Evolutionary conservation across 805 yeast genomes (phyloP).

Genomic region (Clavispora fructus): DNA sequence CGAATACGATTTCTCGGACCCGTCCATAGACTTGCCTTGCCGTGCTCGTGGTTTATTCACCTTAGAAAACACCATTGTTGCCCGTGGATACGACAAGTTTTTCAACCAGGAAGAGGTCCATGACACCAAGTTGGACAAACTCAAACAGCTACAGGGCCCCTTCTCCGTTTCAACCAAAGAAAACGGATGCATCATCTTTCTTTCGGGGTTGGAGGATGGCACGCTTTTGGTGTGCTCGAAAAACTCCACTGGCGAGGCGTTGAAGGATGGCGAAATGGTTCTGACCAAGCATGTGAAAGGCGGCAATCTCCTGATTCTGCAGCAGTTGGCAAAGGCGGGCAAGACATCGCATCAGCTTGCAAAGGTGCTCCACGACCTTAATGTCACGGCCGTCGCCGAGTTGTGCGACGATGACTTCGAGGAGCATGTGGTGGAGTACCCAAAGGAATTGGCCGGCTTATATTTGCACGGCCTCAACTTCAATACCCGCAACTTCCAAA

Average conservation of each 20-base stretch:
- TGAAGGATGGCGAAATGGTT: constrained; percentile 36
- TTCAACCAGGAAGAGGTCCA: constrained; percentile 71
- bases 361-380: constrained; percentile 38
- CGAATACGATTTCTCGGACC: constrained; percentile 79
- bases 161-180: constrained; percentile 79
- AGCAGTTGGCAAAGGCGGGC: constrained; percentile 44
- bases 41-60: constrained; percentile 83
- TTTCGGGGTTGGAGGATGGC: constrained; percentile 74
- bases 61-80: constrained; percentile 46
- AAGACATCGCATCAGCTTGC: constrained; percentile 51
- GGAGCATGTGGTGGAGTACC: constrained; percentile 83
- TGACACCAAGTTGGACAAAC: constrained; percentile 41
- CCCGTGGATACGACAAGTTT: constrained; percentile 92
- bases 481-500: constrained; percentile 58
- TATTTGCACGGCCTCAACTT: constrained; percentile 85
- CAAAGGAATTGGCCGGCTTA: constrained; percentile 64
- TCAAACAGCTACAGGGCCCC: constrained; percentile 57
- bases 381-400: constrained; percentile 86
- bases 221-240: constrained; percentile 84
- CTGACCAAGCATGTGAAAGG: constrained; percentile 66
- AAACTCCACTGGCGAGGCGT: constrained; percentile 55
- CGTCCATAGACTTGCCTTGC: constrained; percentile 53
- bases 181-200: constrained; percentile 87
- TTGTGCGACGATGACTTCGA: constrained; percentile 89
- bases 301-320: constrained; percentile 55